Evolutionary conservation across 495 filamentous ascomycete species (phyloP).

Genomic region (Aspergillus heteromorphus): DNA sequence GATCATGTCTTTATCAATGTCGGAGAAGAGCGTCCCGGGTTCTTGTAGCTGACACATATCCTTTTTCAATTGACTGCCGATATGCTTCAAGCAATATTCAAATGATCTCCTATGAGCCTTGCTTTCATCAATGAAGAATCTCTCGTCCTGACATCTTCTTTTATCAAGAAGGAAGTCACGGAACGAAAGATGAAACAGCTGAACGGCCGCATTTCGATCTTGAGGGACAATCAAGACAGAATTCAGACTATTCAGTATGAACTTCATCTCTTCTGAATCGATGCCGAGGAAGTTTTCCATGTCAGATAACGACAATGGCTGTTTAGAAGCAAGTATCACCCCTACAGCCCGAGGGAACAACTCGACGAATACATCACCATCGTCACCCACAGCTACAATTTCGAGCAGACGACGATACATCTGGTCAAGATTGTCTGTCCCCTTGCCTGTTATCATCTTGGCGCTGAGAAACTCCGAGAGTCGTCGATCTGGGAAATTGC

Average conservation of each 20-base stretch:
- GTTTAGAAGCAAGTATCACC: not conserved
- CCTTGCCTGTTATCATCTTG: not conserved
- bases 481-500: not conserved
- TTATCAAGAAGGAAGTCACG: not conserved
- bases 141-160: not conserved
- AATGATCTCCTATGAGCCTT: not conserved
- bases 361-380: not conserved
- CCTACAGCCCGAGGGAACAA: not conserved
- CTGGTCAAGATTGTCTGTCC: not conserved
- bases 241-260: not conserved
- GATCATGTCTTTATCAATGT: not conserved
- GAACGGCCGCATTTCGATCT: not conserved
- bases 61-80: not conserved
- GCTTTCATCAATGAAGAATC: not conserved
- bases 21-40: not conserved
- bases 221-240: not conserved
- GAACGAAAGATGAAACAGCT: not conserved
- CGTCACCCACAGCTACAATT: not conserved
- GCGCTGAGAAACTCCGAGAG: not conserved
- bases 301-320: not conserved
- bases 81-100: not conserved
- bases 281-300: not conserved
- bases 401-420: not conserved
- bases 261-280: not conserved
- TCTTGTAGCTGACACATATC: not conserved